Base-by-base conservation (phyloP, 768 basidiomycete genomes). In the Pulveroboletus sp. region DNA sequence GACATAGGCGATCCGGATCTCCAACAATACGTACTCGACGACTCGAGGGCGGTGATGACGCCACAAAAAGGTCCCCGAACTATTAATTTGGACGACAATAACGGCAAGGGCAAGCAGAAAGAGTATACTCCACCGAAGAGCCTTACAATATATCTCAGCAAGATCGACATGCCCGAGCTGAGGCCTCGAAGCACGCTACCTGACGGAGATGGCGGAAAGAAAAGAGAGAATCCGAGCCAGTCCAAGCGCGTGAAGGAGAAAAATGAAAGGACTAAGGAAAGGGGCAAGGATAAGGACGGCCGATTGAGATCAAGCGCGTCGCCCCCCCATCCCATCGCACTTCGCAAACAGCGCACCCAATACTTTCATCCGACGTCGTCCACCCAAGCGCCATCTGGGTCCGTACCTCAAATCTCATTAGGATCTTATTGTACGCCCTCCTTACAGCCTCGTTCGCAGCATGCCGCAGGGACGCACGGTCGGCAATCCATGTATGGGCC, bases 121-220 rank as follows among this genome's bases (percentile, higher is more conserved):
- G 62, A 63, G 39, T 90, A 92, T 61, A 67, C 71, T 3, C 88
- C 89, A 1, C 89, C 88, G 1, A 76, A 73, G 31, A 82, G 76
- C 53, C 73, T 93, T 0, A 76, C 75, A 0, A 75, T 92, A 2
- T 89, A 92, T 64, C 67, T 93, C 15, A 89, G 88, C 74, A 92
- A 92, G 73, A 89, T 93, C 42, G 73, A 83, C 13, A 91, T 93
- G 81, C 89, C 89, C 0, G 89, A 93, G 62, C 76, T 93, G 14
- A 77, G 51, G 6, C 59, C 62, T 5, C 53, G 59, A 18, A 27
- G 58, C 0, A 30, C 48, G 15, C 39, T 31, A 3, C 17, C 9
- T 4, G 35, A 56, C 30, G 36, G 31, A 1, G 56, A 47, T 18
- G 28, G 10, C 0, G 47, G 30, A 6, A 61, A 50, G 50, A 54